Conservation (phyloP, 2,329 filamentous ascomycete genomes). For the Ophiostoma sp. region DNA sequence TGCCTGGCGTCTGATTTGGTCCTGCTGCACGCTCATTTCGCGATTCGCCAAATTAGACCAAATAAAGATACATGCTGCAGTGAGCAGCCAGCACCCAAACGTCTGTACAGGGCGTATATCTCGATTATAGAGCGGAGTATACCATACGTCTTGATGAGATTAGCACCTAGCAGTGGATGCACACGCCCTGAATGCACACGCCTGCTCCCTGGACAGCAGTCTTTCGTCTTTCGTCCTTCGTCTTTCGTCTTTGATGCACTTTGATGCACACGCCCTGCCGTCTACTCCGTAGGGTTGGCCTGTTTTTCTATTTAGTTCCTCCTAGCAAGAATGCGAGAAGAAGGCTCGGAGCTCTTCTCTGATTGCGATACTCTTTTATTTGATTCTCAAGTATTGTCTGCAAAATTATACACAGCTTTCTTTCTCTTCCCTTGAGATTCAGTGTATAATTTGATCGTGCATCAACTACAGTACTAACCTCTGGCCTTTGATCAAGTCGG, state of each 20-base stretch:
- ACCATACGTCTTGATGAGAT: not conserved
- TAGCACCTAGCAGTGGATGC: not conserved
- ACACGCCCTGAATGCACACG: conserved; percentile 8
- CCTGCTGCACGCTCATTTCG: conserved; percentile 7
- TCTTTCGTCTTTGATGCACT: conserved; percentile 1
- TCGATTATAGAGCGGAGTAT: not conserved
- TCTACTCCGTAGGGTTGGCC: conserved; percentile 1
- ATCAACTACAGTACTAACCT: too few relatives aligned
- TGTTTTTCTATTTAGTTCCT: not conserved
- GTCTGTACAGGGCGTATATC: not conserved
- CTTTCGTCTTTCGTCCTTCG: too few relatives aligned
- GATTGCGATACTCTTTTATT: not conserved
- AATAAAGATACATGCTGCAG: not conserved
- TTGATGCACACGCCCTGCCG: conserved; percentile 7
- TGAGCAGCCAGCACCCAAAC: not conserved
- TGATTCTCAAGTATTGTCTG: not conserved
- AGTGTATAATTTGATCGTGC: too few relatives aligned
- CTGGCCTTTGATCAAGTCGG: not conserved
- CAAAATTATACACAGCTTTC: not conserved
- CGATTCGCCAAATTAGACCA: not conserved
- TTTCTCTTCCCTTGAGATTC: not conserved
- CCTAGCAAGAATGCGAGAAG: not conserved
- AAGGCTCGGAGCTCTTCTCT: not conserved
- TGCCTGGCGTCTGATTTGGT: not conserved
- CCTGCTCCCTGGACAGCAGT: not conserved